Conservation (phyloP, 1,284 basidiomycete species). For the Tilletia horrida region DNA sequence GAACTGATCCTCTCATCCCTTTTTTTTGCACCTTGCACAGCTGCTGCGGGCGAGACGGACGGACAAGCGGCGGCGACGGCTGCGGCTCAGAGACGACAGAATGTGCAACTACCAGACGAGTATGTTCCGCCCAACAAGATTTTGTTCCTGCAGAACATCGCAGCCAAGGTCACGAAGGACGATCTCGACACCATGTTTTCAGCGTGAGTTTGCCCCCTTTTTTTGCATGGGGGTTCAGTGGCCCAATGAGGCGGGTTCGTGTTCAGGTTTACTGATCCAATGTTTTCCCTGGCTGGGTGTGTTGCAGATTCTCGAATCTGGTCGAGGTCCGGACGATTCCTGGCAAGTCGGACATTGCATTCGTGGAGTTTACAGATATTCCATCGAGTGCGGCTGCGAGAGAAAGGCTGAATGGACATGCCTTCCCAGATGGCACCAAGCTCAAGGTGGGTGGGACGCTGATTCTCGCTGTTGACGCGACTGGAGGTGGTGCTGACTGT, state of each 20-base stretch:
- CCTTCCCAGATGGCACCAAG: constrained; percentile 44
- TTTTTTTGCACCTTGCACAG: not conserved
- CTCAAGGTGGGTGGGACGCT: constrained; percentile 36
- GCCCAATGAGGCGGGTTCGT: too few relatives aligned
- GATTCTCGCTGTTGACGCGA: not conserved
- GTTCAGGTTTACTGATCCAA: too few relatives aligned
- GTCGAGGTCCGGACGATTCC: constrained; percentile 50
- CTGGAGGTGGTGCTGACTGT: not conserved
- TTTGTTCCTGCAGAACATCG: constrained; percentile 76
- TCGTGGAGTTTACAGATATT: constrained; percentile 50
- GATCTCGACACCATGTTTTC: constrained; percentile 46
- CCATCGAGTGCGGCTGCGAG: constrained; percentile 40
- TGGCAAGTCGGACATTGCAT: constrained; percentile 50
- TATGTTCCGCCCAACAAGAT: constrained; percentile 99
- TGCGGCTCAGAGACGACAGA: constrained; percentile 23
- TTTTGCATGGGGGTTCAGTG: too few relatives aligned
- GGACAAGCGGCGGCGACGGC: constrained; percentile 21
- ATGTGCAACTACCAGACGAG: constrained; percentile 80
- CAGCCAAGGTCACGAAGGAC: constrained; percentile 35
- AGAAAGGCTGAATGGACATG: constrained; percentile 49
- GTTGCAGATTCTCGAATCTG: not conserved
- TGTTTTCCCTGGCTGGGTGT: not conserved
- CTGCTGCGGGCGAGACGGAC: constrained; percentile 34
- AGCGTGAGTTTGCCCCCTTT: constrained; percentile 27
- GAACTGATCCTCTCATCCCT: too few relatives aligned